Percentiles rank a stretch among this genome's conserved stretches.
Evolutionary conservation across 441 rosid genomes (phyloP).

Genomic region (Mallotus japonicus): DNA sequence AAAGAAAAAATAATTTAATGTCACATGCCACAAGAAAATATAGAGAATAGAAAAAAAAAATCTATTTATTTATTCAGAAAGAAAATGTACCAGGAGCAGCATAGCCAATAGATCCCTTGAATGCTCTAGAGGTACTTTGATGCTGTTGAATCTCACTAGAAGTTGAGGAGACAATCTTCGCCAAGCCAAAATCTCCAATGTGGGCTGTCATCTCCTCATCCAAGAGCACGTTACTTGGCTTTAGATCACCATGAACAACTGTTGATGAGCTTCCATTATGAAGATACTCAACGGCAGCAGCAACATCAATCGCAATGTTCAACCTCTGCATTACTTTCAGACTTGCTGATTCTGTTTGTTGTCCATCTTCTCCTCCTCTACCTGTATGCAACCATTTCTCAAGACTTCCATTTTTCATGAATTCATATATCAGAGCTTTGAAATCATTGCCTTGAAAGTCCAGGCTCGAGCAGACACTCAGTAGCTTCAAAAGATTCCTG

Average conservation of each 20-base stretch:
- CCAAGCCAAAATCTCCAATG: conserved; percentile 25
- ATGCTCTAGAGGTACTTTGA: not conserved
- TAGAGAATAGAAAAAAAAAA: too few species aligned
- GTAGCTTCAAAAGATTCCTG: conserved; percentile 12
- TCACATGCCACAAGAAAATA: too few species aligned
- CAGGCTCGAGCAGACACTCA: conserved; percentile 4
- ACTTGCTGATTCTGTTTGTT: not conserved
- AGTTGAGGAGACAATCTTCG: not conserved
- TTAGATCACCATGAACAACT: conserved; percentile 14
- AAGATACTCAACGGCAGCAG: conserved; percentile 5
- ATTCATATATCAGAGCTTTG: too few species aligned
- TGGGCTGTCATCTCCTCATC: conserved; percentile 17
- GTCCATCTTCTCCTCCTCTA: too few species aligned
- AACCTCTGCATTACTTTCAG: conserved; percentile 8
- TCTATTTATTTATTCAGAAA: not conserved
- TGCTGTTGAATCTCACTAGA: not conserved
- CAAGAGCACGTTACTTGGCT: conserved; percentile 13
- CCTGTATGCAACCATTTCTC: not conserved
- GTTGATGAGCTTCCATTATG: not conserved
- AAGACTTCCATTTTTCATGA: conserved; percentile 9
- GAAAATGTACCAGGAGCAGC: conserved; percentile 21
- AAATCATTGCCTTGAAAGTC: not conserved
- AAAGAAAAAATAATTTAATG: too few species aligned
- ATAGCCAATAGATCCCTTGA: conserved; percentile 25
- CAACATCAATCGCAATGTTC: conserved; percentile 1